These are phyloP conservation scores for Cutaneotrichosporon mucoides DNA, from an alignment of 1,284 basidiomycete species.

Conservation along the genomic window DNA sequence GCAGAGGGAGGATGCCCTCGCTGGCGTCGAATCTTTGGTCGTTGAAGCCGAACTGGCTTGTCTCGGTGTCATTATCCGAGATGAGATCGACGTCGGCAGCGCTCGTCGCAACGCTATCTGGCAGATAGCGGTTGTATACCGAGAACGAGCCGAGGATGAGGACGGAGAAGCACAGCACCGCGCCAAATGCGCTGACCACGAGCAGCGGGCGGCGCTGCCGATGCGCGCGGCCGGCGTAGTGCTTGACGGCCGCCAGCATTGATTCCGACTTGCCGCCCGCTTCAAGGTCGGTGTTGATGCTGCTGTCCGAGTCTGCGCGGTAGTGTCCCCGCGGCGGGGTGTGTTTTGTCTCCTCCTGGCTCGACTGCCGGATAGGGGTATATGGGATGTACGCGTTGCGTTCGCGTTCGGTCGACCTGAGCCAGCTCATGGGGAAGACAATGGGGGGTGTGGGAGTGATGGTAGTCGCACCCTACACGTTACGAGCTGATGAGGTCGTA, in stretches of 20 bases:
- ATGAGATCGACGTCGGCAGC: neutral
- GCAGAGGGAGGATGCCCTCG: neutral
- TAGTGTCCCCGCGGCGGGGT: neutral
- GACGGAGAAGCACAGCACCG: neutral
- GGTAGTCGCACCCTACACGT: neutral
- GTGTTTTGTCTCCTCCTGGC: neutral
- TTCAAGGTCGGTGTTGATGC: neutral
- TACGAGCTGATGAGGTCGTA: too few relatives aligned
- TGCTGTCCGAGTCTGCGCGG: neutral
- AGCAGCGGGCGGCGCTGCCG: constrained; percentile 4
- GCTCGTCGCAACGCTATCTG: neutral
- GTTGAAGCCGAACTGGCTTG: neutral
- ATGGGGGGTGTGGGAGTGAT: neutral
- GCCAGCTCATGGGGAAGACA: neutral
- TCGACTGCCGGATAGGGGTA: neutral
- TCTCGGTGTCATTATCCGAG: neutral
- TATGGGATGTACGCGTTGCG: neutral
- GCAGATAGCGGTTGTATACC: neutral
- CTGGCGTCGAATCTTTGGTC: neutral
- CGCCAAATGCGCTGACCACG: neutral
- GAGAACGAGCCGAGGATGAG: constrained; percentile 1
- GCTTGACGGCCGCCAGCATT: neutral
- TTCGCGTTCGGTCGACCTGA: neutral
- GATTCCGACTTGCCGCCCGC: neutral
- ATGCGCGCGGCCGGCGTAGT: neutral